A percentile compares a stretch with the other conserved stretches of the same genome.
These are phyloP conservation scores for Trichoderma sp. DNA, from an alignment of 2,329 filamentous ascomycete species.

Conservation along the genomic window DNA sequence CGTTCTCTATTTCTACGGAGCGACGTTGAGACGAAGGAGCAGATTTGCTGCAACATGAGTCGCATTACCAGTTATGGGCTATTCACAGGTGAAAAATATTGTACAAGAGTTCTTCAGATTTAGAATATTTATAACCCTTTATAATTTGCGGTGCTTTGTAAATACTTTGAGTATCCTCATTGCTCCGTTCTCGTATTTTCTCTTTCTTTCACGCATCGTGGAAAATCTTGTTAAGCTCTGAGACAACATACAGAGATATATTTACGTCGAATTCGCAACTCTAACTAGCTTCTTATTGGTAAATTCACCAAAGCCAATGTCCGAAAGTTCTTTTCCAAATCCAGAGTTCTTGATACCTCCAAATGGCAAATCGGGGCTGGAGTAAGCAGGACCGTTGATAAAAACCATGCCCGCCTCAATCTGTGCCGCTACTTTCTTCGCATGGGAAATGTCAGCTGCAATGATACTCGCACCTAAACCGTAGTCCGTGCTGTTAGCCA, in stretches of 20 bases:
- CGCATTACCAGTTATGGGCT: not conserved
- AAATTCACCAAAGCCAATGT: not conserved
- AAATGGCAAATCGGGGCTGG: not conserved
- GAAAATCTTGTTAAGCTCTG: not conserved
- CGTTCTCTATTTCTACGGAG: slow-evolving; percentile 2
- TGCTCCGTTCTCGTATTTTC: not conserved
- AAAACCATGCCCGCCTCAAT: slow-evolving; percentile 4
- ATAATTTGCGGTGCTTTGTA: not conserved
- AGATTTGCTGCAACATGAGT: not conserved
- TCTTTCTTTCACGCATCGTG: not conserved
- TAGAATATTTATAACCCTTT: not conserved
- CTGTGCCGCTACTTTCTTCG: not conserved
- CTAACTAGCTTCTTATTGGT: not conserved
- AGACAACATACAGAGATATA: not conserved
- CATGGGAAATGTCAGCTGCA: not conserved
- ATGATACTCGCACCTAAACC: not conserved
- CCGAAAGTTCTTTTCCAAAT: not conserved
- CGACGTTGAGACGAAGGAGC: not conserved
- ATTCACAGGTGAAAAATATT: not conserved
- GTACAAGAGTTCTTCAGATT: not conserved
- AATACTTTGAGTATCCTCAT: not conserved
- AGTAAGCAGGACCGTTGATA: not conserved
- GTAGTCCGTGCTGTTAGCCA: not conserved
- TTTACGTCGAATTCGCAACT: not conserved
- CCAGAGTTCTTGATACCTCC: not conserved